These are phyloP conservation scores for Graphiopsis chlorocephala DNA, from an alignment of 2,329 filamentous ascomycete genomes.

Conservation along the genomic window DNA sequence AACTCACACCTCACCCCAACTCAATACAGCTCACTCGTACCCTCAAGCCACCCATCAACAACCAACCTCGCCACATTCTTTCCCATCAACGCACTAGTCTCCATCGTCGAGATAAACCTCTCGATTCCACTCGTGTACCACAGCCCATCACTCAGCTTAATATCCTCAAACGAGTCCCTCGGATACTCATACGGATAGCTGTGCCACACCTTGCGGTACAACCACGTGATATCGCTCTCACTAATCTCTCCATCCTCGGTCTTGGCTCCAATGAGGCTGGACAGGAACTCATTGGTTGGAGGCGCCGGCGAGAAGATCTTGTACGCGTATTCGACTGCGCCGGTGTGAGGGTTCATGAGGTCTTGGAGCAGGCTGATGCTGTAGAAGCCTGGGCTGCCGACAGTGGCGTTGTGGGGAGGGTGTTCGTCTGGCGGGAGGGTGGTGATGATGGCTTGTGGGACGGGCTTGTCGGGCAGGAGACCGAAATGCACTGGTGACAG, in stretches of 20 bases:
- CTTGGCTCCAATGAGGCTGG: conserved; percentile 47
- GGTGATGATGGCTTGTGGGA: conserved; percentile 77
- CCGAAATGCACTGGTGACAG: conserved; percentile 73
- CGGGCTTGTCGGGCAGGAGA: conserved; percentile 53
- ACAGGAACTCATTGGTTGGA: conserved; percentile 48
- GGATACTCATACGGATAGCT: conserved; percentile 85
- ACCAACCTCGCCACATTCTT: conserved; percentile 76
- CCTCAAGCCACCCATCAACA: conserved; percentile 55
- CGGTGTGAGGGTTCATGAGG: conserved; percentile 51
- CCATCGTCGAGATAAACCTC: conserved; percentile 95
- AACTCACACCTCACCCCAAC: background rate
- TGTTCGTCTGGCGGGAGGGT: conserved; percentile 66
- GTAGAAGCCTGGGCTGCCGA: conserved; percentile 77
- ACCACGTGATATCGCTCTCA: conserved; percentile 65
- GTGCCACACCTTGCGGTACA: conserved; percentile 72
- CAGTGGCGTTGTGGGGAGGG: conserved; percentile 52
- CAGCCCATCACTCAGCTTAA: conserved; percentile 62
- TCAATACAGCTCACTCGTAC: background rate
- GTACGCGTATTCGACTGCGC: conserved; percentile 55
- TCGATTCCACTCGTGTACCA: conserved; percentile 75
- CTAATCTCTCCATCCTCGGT: conserved; percentile 28
- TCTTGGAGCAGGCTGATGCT: conserved; percentile 73
- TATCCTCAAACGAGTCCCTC: conserved; percentile 81
- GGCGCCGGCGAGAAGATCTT: conserved; percentile 63
- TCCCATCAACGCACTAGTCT: conserved; percentile 89